Percentiles rank a stretch among this genome's conserved stretches.
Conservation (phyloP, 805 yeast species). For the Grigorovia humatica region DNA sequence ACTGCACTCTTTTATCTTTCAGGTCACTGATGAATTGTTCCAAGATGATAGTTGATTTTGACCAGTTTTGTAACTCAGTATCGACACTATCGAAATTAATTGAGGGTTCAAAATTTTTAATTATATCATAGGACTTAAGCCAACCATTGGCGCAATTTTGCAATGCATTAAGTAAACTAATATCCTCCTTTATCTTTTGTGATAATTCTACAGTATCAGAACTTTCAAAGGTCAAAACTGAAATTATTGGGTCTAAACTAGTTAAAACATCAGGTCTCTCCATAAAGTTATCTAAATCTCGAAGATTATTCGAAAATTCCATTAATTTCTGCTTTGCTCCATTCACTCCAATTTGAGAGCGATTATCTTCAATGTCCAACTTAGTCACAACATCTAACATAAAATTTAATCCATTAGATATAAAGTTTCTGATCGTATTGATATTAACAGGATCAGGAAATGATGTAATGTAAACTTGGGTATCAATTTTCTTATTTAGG, state of each 20-base stretch:
- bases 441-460: conserved; percentile 27
- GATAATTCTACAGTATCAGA: conserved; percentile 20
- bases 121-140: conserved; percentile 51
- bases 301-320: conserved; percentile 58
- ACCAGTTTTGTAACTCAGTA: conserved; percentile 76
- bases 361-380: conserved; percentile 21
- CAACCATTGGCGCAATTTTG: conserved; percentile 64
- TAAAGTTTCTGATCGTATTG: conserved; percentile 47
- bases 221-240: conserved; percentile 29
- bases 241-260: conserved; percentile 43
- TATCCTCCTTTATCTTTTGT: conserved; percentile 35
- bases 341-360: conserved; percentile 18
- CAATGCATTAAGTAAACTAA: conserved; percentile 52
- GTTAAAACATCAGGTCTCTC: conserved; percentile 55
- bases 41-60: conserved; percentile 54
- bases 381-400: conserved; percentile 43
- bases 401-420: conserved; percentile 57
- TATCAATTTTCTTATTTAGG: conserved; percentile 1
- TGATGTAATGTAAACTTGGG: conserved; percentile 29
- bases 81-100: conserved; percentile 44
- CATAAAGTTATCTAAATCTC: conserved; percentile 55
- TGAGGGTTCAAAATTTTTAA: conserved; percentile 35
- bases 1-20: conserved; percentile 39
- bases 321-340: conserved; percentile 51
- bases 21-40: conserved; percentile 48